A percentile compares a stretch with the other conserved stretches of the same genome.
phyloP scores from a whole-genome alignment of 2,329 filamentous ascomycete genomes.

The Ophiocordyceps camponoti-rufipedis region DNA sequence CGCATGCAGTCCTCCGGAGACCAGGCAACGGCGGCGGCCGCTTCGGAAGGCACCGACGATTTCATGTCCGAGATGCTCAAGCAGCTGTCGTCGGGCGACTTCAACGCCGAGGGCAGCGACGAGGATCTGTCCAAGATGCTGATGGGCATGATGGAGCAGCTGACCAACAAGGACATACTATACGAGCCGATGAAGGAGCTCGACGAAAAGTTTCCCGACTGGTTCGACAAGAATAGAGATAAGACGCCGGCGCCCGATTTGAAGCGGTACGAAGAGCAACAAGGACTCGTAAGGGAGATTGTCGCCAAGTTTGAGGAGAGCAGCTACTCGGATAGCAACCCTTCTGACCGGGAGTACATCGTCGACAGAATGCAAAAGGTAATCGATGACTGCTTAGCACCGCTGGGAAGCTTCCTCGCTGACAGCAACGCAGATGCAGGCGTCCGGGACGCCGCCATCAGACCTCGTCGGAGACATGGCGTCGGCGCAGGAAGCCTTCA shows the following conservation, averaged over 20 bases:
- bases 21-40: slow-evolving; percentile 61
- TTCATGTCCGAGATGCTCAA: slow-evolving; percentile 85
- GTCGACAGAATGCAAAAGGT: slow-evolving; percentile 98
- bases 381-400: slow-evolving; percentile 5
- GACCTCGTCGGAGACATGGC: slow-evolving; percentile 85
- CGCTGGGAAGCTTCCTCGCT: background rate
- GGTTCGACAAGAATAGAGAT: slow-evolving; percentile 62
- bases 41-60: slow-evolving; percentile 52
- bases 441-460: slow-evolving; percentile 70
- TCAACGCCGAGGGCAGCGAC: slow-evolving; percentile 41
- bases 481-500: slow-evolving; percentile 56
- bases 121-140: slow-evolving; percentile 91
- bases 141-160: slow-evolving; percentile 95
- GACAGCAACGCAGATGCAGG: slow-evolving; percentile 66
- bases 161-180: slow-evolving; percentile 94
- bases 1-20: slow-evolving; percentile 84
- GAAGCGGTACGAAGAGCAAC: slow-evolving; percentile 66
- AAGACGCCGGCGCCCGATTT: slow-evolving; percentile 53
- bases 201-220: slow-evolving; percentile 76
- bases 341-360: slow-evolving; percentile 73
- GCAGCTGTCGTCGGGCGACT: slow-evolving; percentile 48
- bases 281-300: slow-evolving; percentile 65
- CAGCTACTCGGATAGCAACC: slow-evolving; percentile 66
- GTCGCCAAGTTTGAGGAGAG: slow-evolving; percentile 72
- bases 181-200: slow-evolving; percentile 99